phyloP scores from a whole-genome alignment of 2,329 filamentous ascomycete genomes.

The Colletotrichum incanum region DNA sequence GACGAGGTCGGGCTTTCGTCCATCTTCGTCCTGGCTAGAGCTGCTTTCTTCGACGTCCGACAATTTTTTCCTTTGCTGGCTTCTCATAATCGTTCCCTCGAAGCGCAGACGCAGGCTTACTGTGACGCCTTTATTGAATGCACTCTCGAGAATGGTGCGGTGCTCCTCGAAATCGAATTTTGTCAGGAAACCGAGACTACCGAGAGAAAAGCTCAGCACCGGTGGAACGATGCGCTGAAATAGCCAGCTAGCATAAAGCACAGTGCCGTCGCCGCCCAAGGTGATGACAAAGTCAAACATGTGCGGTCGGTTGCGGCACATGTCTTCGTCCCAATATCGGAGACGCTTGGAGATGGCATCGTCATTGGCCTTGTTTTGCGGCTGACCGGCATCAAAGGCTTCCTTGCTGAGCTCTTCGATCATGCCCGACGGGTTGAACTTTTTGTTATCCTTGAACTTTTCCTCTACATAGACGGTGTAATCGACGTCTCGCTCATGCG shows the following conservation, averaged over 20 bases:
- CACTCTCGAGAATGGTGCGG: conserved; percentile 76
- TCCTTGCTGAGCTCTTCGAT: conserved; percentile 71
- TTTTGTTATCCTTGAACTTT: conserved; percentile 77
- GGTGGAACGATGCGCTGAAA: conserved; percentile 97
- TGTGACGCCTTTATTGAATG: conserved; percentile 87
- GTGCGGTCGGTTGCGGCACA: conserved; percentile 85
- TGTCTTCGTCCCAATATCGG: conserved; percentile 85
- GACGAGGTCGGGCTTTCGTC: conserved; percentile 77
- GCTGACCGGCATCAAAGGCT: conserved; percentile 56
- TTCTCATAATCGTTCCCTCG: conserved; percentile 94
- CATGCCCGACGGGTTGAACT: conserved; percentile 82
- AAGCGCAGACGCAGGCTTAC: conserved; percentile 91
- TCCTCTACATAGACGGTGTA: conserved; percentile 91
- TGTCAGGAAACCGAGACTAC: conserved; percentile 93
- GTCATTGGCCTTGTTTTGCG: conserved; percentile 53
- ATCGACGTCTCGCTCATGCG: conserved; percentile 73
- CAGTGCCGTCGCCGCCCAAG: conserved; percentile 95
- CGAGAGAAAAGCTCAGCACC: conserved; percentile 90
- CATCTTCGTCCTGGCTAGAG: conserved; percentile 55
- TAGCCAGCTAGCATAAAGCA: conserved; percentile 95
- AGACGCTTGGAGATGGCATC: conserved; percentile 68
- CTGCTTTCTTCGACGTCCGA: conserved; percentile 46
- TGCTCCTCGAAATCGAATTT: conserved; percentile 94
- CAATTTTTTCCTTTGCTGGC: conserved; percentile 64
- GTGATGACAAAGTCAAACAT: conserved; percentile 96